These are phyloP conservation scores for Colletotrichum sansevieriae DNA, from an alignment of 2,329 filamentous ascomycete species.

Conservation along the genomic window DNA sequence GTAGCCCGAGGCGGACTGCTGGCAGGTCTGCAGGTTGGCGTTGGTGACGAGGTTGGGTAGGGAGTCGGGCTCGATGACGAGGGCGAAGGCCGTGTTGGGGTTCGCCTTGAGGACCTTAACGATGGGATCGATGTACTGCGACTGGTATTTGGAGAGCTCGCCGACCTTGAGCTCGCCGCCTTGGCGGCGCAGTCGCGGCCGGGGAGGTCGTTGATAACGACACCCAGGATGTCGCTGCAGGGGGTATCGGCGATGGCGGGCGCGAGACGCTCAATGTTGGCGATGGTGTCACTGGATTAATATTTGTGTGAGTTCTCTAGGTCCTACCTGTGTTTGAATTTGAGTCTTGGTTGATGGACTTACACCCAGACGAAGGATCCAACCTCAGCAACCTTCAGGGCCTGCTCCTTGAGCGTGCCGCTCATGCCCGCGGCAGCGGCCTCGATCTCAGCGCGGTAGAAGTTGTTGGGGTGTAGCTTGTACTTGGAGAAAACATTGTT, in stretches of 20 bases:
- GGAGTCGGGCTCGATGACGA: constrained; percentile 70
- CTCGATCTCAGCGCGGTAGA: constrained; percentile 53
- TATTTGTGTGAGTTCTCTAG: too few relatives aligned
- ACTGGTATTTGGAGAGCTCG: constrained; percentile 59
- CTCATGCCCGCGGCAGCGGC: constrained; percentile 50
- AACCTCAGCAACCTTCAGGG: constrained; percentile 53
- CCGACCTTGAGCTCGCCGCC: constrained; percentile 71
- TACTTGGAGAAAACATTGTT: constrained; percentile 55
- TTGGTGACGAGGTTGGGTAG: constrained; percentile 75
- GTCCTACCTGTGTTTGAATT: too few relatives aligned
- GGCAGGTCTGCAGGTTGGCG: constrained; percentile 65
- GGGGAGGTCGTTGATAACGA: constrained; percentile 74
- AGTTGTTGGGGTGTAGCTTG: constrained; percentile 56
- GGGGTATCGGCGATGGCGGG: constrained; percentile 52
- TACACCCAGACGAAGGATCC: constrained; percentile 58
- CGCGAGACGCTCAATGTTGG: constrained; percentile 54
- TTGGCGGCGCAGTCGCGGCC: constrained; percentile 74
- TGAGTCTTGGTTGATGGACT: constrained; percentile 34
- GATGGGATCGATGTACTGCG: constrained; percentile 61
- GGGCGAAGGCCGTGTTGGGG: constrained; percentile 61
- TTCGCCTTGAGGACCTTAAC: constrained; percentile 64
- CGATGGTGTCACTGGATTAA: constrained; percentile 52
- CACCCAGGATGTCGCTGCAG: constrained; percentile 55
- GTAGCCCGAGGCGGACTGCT: constrained; percentile 66
- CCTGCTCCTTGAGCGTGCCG: constrained; percentile 47